Evolutionary conservation across 345 rosid species (phyloP).

Genomic region (Hevea brasiliensis): DNA sequence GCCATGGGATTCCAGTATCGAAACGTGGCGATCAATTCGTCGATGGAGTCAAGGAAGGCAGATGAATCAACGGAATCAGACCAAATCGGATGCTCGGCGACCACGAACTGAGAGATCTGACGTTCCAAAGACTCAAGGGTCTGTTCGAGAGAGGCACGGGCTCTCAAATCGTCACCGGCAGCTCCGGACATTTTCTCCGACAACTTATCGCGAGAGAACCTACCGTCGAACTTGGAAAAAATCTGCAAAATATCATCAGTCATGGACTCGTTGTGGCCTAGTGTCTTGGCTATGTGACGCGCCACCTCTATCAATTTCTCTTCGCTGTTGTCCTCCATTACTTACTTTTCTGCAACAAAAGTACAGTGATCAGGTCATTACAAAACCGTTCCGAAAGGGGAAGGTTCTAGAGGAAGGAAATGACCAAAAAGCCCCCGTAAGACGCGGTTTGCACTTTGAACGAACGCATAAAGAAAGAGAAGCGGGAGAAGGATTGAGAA

Average conservation of each 20-base stretch:
- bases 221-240: constrained; percentile 80
- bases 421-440: not conserved
- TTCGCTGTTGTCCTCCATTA: constrained; percentile 62
- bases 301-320: constrained; percentile 85
- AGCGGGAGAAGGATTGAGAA: no score
- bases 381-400: not conserved
- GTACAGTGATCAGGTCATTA: no score
- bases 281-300: constrained; percentile 85
- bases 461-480: no score
- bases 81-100: constrained; percentile 72
- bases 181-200: constrained; percentile 47
- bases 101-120: constrained; percentile 71
- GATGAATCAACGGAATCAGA: constrained; percentile 71
- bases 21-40: constrained; percentile 51
- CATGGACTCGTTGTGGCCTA: constrained; percentile 77
- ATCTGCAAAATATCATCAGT: constrained; percentile 89
- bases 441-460: constrained; percentile 4
- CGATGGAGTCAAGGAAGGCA: constrained; percentile 70
- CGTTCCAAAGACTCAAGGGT: constrained; percentile 54
- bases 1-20: constrained; percentile 57
- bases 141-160: constrained; percentile 38
- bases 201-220: constrained; percentile 88
- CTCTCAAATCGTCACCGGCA: constrained; percentile 27
- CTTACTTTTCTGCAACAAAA: not conserved
- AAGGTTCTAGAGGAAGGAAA: not conserved